Conservation (phyloP, 2,329 filamentous ascomycete species). For the Trichoderma sp. region DNA sequence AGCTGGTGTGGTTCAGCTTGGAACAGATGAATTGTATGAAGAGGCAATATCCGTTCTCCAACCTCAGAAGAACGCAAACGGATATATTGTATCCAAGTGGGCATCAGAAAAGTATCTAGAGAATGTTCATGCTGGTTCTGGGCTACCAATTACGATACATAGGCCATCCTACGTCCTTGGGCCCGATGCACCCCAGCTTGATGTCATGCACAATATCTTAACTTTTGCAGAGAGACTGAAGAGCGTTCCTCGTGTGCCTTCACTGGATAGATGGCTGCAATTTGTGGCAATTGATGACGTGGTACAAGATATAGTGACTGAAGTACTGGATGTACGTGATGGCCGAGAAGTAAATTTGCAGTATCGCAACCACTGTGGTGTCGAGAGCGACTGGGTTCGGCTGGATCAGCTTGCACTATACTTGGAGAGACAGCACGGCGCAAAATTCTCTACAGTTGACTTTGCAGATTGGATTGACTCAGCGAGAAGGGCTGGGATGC, state of each 20-base stretch:
- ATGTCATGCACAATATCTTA: no score
- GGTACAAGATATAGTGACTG: no score
- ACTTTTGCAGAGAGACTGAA: no score
- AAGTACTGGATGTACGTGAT: no score
- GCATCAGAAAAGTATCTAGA: conserved; percentile 40
- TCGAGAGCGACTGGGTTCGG: background rate
- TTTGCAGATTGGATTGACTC: background rate
- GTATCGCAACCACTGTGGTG: background rate
- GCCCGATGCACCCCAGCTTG: no score
- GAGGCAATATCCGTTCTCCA: conserved; percentile 7
- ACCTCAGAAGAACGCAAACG: conserved; percentile 36
- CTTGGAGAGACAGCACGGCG: background rate
- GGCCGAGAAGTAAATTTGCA: no score
- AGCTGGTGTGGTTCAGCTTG: conserved; percentile 32
- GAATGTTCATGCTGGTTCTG: conserved; percentile 22
- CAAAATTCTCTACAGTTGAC: background rate
- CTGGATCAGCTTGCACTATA: background rate
- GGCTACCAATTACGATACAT: no score
- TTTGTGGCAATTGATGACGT: no score
- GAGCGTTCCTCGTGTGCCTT: no score
- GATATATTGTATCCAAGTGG: conserved; percentile 43
- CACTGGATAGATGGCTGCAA: no score
- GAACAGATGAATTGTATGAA: background rate
- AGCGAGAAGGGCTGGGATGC: background rate
- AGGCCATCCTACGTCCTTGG: no score